These are phyloP conservation scores for Gomphus sp. DNA, from an alignment of 1,284 basidiomycete genomes.

Conservation along the genomic window DNA sequence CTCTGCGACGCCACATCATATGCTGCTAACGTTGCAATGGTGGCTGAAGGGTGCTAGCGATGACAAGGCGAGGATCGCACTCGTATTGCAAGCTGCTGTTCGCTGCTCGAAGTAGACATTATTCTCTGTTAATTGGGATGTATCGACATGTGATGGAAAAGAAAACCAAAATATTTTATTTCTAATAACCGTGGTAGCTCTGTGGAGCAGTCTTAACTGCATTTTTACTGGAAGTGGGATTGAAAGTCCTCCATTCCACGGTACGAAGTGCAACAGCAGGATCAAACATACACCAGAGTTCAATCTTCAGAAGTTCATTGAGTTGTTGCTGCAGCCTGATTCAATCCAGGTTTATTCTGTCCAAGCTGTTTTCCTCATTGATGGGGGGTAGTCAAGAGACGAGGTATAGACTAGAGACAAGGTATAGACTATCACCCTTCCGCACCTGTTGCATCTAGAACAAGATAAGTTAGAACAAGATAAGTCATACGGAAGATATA, in stretches of 20 bases:
- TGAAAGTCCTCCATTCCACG: too few species aligned
- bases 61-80: slow-evolving; percentile 1
- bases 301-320: too few species aligned
- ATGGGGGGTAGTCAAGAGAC: too few species aligned
- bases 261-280: too few species aligned
- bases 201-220: too few species aligned
- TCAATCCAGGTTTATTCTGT: too few species aligned
- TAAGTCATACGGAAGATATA: background rate
- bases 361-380: too few species aligned
- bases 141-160: background rate
- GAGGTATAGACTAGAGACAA: background rate
- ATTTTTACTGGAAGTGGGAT: too few species aligned
- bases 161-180: background rate
- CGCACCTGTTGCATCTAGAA: background rate
- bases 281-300: too few species aligned
- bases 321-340: too few species aligned
- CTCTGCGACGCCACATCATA: slow-evolving; percentile 21
- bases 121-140: background rate
- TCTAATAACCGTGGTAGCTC: background rate
- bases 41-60: slow-evolving; percentile 38
- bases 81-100: background rate
- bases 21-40: slow-evolving; percentile 43
- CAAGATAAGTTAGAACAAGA: background rate
- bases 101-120: background rate
- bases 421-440: background rate